Conservation (phyloP, 768 basidiomycete genomes). For the Russula earlei region DNA sequence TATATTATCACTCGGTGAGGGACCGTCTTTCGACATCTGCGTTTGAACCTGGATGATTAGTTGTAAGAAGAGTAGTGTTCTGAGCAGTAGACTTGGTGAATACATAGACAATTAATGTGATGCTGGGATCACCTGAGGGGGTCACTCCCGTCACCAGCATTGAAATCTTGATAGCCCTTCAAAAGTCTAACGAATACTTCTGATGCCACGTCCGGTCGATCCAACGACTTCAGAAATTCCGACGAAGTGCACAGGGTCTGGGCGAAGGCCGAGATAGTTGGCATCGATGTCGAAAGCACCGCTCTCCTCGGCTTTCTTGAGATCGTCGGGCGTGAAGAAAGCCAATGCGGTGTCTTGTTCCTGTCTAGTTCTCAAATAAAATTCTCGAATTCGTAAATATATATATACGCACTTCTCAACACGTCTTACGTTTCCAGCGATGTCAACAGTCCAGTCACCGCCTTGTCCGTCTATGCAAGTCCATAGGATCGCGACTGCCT, state of each 20-base stretch:
- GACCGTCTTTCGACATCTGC: conserved; percentile 42
- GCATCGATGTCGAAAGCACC: conserved; percentile 41
- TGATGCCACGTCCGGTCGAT: conserved; percentile 60
- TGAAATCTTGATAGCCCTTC: conserved; percentile 51
- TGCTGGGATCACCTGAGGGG: conserved; percentile 39
- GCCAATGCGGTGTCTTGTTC: conserved; percentile 25
- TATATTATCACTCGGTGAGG: conserved; percentile 47
- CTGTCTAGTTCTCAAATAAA: conserved; percentile 16
- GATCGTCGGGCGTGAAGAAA: conserved; percentile 45
- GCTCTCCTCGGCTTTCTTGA: conserved; percentile 30
- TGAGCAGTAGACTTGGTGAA: conserved; percentile 22
- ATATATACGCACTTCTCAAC: conserved; percentile 35
- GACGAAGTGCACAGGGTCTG: conserved; percentile 66
- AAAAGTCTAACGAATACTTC: conserved; percentile 67
- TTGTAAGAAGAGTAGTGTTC: conserved; percentile 67
- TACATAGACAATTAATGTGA: neutral
- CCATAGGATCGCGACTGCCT: conserved; percentile 52
- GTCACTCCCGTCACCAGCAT: conserved; percentile 31
- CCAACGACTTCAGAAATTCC: conserved; percentile 52
- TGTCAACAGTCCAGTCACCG: conserved; percentile 46
- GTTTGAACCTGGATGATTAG: conserved; percentile 76
- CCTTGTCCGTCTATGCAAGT: conserved; percentile 43
- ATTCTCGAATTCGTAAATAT: neutral
- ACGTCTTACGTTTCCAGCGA: conserved; percentile 42
- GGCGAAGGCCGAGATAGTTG: conserved; percentile 58